phyloP scores from a whole-genome alignment of 257 asterid species.

The Anisodus tanguticus region DNA sequence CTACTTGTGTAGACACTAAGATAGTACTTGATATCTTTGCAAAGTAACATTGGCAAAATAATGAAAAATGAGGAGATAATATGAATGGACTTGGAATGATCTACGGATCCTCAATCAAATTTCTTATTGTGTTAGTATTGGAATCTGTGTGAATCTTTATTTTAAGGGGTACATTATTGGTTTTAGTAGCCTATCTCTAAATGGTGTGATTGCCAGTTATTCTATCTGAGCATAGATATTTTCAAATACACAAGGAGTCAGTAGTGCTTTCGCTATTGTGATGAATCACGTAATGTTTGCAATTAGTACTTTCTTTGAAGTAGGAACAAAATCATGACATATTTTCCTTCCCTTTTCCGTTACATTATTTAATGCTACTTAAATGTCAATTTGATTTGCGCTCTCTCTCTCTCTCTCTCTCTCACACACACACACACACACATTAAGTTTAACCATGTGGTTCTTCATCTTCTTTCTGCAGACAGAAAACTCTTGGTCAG shows the following conservation, averaged over 20 bases:
- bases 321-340: not conserved
- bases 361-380: not conserved
- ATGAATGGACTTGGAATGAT: not conserved
- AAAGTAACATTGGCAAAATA: slow-evolving; percentile 19
- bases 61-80: slow-evolving; percentile 19
- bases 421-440: not conserved
- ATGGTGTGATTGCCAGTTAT: not conserved
- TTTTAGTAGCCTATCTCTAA: not conserved
- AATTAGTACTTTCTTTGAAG: not conserved
- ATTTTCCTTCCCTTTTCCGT: not conserved
- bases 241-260: not conserved
- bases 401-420: too few species aligned
- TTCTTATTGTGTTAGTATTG: not conserved
- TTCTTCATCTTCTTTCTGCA: slow-evolving; percentile 40
- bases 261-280: not conserved
- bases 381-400: not conserved
- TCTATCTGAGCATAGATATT: not conserved
- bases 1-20: slow-evolving; percentile 1
- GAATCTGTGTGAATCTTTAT: not conserved
- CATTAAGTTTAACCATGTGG: not conserved
- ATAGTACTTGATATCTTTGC: not conserved
- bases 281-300: slow-evolving; percentile 26
- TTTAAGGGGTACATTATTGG: not conserved
- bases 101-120: not conserved
- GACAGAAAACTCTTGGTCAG: slow-evolving; percentile 95